Evolutionary conservation across 2,329 filamentous ascomycete genomes (phyloP), one percentile per base, ranked within the genome.

Genomic region (Helicocarpus griseus): DNA sequence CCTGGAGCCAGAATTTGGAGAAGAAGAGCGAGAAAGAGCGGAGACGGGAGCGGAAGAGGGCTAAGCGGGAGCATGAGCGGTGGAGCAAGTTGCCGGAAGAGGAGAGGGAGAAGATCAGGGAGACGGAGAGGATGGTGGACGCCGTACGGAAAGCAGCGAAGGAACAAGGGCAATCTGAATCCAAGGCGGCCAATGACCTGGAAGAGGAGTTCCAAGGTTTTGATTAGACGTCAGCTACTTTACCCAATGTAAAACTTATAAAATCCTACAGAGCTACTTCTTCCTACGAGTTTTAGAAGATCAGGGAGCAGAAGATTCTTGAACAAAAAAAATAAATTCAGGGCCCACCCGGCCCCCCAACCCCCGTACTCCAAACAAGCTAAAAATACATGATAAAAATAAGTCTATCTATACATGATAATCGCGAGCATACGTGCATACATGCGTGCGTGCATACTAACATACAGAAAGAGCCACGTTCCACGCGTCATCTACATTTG

Each of bases 1-100:
- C 86, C 1, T 90, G 86, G 85, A 90, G 85, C 66, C 78, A 76
- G 52, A 86, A 87, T 65, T 72, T 77, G 21, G 85, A 86, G 56
- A 74, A 77, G 60, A 83, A 84, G 60, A 83, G 83, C 22, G 72
- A 78, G 53, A 80, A 83, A 48, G 73, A 76, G 46, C 76, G 75
- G 58, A 76, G 82, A 53, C 74, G 81, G 50, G 84, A 87, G 58
- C 83, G 81, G 72, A 81, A 80, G 62, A 76, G 75, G 55, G 76
- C 79, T 60, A 80, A 77, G 65, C 76, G 78, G 54, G 83, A 89
- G 56, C 79, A 80, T 8, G 80, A 84, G 64, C 73, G 74, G 56
- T 70, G 76, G 62, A 77, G 79, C 28, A 77, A 74, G 53, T 82
- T 91, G 80, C 86, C 81, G n/a, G 81, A 85, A 3, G 80, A 82